A percentile compares a stretch with the other conserved stretches of the same genome.
These are phyloP conservation scores for Trichoderma atrobrunneum DNA, from an alignment of 2,329 filamentous ascomycete species.

Conservation along the genomic window DNA sequence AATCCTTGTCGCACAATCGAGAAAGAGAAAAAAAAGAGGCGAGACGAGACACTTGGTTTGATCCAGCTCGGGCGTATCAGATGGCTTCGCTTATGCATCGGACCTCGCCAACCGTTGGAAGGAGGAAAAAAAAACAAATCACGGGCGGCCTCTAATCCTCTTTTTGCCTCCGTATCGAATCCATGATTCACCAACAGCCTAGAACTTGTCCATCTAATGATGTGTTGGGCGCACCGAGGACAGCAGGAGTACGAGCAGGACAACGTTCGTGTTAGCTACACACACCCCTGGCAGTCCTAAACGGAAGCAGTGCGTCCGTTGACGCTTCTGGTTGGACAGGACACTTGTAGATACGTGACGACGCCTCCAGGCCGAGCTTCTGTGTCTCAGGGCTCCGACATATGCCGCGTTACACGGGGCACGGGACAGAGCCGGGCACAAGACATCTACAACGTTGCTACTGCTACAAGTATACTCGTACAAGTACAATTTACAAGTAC, in stretches of 20 bases:
- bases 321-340: neutral
- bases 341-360: neutral
- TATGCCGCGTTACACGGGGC: neutral
- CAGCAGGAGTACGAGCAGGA: neutral
- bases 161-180: neutral
- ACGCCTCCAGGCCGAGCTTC: neutral
- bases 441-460: neutral
- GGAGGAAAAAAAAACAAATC: neutral
- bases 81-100: neutral
- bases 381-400: neutral
- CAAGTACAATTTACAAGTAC: neutral
- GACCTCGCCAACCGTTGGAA: neutral
- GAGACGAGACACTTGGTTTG: neutral
- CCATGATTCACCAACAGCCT: neutral
- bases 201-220: neutral
- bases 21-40: neutral
- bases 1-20: neutral
- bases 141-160: neutral
- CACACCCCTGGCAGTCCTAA: neutral
- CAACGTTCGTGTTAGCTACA: neutral
- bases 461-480: neutral
- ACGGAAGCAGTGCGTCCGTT: neutral
- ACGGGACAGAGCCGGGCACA: neutral
- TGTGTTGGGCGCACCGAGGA: neutral
- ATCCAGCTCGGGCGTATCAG: neutral